Evolutionary conservation across 805 yeast species (phyloP), one percentile per base, ranked within the genome.

Genomic region (Kluyveromyces aestuarii): DNA sequence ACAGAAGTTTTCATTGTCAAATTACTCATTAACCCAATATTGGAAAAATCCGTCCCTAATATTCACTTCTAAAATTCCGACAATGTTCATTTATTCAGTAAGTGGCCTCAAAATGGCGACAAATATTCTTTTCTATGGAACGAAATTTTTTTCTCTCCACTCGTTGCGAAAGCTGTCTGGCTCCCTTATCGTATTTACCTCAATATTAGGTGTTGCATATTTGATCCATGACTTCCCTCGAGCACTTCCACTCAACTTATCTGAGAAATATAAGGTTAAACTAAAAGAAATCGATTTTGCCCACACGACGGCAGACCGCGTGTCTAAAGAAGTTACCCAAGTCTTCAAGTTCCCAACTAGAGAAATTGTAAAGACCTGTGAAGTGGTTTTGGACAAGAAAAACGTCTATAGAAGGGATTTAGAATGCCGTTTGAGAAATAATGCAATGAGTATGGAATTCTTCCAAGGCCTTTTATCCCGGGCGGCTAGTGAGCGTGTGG

Each of bases 191-290:
- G 54, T 80, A 2, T 72, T 79, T 8, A 74, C 76, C 1, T 68
- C 78, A 6, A 74, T 79, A 1, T 70, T 79, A 13, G 73, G 84
- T 0, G 68, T 77, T 0, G 78, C 80, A 39, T 88, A 86, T 58
- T 62, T 89, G 49, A 69, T 88, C 17, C 72, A 74, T 50, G 98
- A 93, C 64, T 79, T 95, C 13, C 97, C 97, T 2, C 79, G 84
- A 57, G 96, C 97, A 0, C 80, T 87, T 57, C 95, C 96, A 17
- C 73, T 88, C 55, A 89, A 89, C 50, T 75, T 88, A 50, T 88
- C 93, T 0, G 72, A 75, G 44, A 87, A 85, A 64, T 77, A 91
- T 55, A 77, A 76, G 53, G 61, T 61, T 7, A 84, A 83, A 58
- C 71, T 93, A 35, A 72, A 72, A 40, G 77, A 76, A 14, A 66